Evolutionary conservation across 768 basidiomycete species (phyloP).

Genomic region (Mycena vulgaris): DNA sequence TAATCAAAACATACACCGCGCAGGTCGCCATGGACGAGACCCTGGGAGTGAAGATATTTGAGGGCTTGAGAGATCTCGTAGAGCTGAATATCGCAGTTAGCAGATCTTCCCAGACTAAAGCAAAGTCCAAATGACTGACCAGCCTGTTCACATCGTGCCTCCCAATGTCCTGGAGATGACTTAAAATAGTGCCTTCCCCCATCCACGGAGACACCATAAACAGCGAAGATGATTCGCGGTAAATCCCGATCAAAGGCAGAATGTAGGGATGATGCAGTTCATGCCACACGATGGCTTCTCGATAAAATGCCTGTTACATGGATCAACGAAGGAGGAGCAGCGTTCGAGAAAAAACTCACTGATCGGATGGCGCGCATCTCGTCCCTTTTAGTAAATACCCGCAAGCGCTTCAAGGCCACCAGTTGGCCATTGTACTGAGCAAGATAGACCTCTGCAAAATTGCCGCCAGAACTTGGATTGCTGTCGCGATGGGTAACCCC

Average conservation of each 20-base stretch:
- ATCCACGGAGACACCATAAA: slow-evolving; percentile 52
- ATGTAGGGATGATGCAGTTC: slow-evolving; percentile 47
- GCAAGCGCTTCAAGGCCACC: slow-evolving; percentile 3
- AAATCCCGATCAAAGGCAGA: slow-evolving; percentile 49
- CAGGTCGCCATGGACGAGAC: slow-evolving; percentile 42
- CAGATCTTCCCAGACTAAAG: neutral
- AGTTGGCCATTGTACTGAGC: neutral
- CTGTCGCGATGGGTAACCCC: neutral
- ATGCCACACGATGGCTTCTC: slow-evolving; percentile 50
- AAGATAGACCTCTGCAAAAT: neutral
- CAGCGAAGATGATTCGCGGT: slow-evolving; percentile 38
- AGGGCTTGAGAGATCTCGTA: slow-evolving; percentile 42
- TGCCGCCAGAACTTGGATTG: neutral
- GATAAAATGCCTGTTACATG: slow-evolving; percentile 42
- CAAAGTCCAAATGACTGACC: neutral
- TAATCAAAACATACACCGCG: slow-evolving; percentile 30
- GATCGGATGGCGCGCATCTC: neutral
- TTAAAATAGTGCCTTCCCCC: slow-evolving; percentile 44
- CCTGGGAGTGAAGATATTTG: slow-evolving; percentile 42
- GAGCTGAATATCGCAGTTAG: slow-evolving; percentile 36
- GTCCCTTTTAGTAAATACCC: neutral
- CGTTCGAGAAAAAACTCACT: neutral
- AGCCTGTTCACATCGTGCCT: slow-evolving; percentile 39
- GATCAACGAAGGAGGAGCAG: neutral
- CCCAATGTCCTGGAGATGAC: slow-evolving; percentile 41